These are phyloP conservation scores for Pleurotus tuber-regium DNA, from an alignment of 768 basidiomycete genomes.

Conservation along the genomic window DNA sequence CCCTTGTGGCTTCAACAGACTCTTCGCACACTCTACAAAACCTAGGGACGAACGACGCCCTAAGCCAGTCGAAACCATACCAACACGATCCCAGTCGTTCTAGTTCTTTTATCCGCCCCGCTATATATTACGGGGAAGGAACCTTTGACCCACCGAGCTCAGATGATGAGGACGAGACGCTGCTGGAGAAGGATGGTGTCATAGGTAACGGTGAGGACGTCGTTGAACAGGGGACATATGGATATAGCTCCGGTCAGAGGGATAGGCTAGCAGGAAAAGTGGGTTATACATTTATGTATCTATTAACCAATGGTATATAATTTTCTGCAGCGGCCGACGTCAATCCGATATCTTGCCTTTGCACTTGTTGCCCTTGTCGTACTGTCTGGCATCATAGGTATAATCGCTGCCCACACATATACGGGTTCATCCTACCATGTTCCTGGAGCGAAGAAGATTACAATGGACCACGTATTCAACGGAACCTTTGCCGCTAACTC, in stretches of 20 bases:
- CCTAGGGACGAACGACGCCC: too few species aligned
- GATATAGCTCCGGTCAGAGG: slow-evolving; percentile 7
- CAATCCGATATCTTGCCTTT: slow-evolving; percentile 61
- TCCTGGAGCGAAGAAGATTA: slow-evolving; percentile 62
- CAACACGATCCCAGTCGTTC: slow-evolving; percentile 12
- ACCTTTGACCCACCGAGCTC: slow-evolving; percentile 78
- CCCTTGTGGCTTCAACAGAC: too few species aligned
- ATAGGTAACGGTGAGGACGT: slow-evolving; percentile 14
- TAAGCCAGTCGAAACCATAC: slow-evolving; percentile 19
- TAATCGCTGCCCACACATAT: slow-evolving; percentile 76
- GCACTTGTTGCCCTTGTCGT: slow-evolving; percentile 56
- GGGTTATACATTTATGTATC: slow-evolving; percentile 2
- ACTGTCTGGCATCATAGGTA: slow-evolving; percentile 67
- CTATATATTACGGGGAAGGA: slow-evolving; percentile 70
- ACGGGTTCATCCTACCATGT: slow-evolving; percentile 48
- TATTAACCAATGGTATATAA: not conserved
- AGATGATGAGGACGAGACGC: slow-evolving; percentile 63
- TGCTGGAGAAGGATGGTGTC: slow-evolving; percentile 44
- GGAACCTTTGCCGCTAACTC: slow-evolving; percentile 68
- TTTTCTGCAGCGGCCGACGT: slow-evolving; percentile 40
- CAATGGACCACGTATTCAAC: slow-evolving; percentile 91
- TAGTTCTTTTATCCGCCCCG: slow-evolving; percentile 20
- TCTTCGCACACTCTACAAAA: too few species aligned
- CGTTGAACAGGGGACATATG: slow-evolving; percentile 18
- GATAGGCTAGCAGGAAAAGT: slow-evolving; percentile 13